These are phyloP conservation scores for Viola pubescens DNA, from an alignment of 441 rosid genomes.

Conservation along the genomic window DNA sequence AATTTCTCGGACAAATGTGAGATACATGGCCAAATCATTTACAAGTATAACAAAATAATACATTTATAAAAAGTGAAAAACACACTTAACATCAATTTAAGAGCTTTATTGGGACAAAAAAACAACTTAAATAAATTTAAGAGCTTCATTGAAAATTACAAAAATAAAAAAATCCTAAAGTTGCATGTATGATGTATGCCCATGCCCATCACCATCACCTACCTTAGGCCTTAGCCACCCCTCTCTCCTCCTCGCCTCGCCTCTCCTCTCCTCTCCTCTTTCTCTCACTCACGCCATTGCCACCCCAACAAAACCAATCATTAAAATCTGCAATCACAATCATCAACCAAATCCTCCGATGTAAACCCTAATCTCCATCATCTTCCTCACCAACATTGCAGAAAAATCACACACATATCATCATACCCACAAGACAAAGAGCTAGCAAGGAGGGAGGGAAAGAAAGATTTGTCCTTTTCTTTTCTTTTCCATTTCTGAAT, in stretches of 20 bases:
- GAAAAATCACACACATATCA: not conserved
- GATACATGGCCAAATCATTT: too few species aligned
- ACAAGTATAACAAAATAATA: too few species aligned
- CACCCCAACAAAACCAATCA: not conserved
- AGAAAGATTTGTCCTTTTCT: not conserved
- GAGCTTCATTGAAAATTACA: too few species aligned
- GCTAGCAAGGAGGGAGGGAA: conserved; percentile 1
- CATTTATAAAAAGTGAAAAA: too few species aligned
- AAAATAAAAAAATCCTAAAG: too few species aligned
- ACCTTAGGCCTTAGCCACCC: not conserved
- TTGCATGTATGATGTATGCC: too few species aligned
- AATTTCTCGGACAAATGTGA: too few species aligned
- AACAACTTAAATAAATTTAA: too few species aligned
- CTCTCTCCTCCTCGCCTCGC: not conserved
- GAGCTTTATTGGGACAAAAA: too few species aligned
- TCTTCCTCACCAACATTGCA: not conserved
- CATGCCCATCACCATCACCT: not conserved
- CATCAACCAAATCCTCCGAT: not conserved
- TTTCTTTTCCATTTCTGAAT: not conserved
- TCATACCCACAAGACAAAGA: not conserved
- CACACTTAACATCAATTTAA: too few species aligned
- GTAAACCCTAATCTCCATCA: not conserved
- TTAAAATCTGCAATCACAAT: not conserved
- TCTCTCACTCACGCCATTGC: not conserved
- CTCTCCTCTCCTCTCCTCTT: not conserved